These are phyloP conservation scores for Zizania palustris DNA, from an alignment of 202 grass and related monocot species.

Conservation along the genomic window DNA sequence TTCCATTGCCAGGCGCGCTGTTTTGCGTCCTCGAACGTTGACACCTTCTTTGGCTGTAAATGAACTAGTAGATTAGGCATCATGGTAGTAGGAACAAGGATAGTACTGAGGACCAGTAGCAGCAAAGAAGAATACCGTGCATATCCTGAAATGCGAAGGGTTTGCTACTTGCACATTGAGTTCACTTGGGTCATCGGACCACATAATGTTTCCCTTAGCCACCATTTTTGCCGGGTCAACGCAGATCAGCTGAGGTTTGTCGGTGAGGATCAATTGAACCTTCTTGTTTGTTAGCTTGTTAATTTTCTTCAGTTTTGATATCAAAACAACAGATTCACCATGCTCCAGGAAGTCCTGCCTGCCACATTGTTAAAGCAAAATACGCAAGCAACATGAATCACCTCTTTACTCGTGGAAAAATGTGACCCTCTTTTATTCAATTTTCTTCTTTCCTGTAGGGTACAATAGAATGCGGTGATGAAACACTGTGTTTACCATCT, in stretches of 20 bases:
- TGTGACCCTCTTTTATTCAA: conserved; percentile 19
- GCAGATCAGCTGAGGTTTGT: conserved; percentile 88
- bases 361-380: conserved; percentile 45
- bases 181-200: conserved; percentile 77
- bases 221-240: conserved; percentile 93
- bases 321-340: conserved; percentile 86
- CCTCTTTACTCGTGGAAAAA: conserved; percentile 24
- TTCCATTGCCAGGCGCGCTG: conserved; percentile 96
- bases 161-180: conserved; percentile 74
- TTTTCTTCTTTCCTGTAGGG: conserved; percentile 34
- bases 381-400: conserved; percentile 36
- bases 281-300: conserved; percentile 96
- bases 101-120: background rate
- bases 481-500: conserved; percentile 70
- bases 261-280: conserved; percentile 92
- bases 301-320: conserved; percentile 96
- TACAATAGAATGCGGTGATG: conserved; percentile 31
- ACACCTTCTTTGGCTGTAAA: conserved; percentile 88
- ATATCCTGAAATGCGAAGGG: conserved; percentile 93
- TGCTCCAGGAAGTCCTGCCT: conserved; percentile 97
- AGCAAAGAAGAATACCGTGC: conserved; percentile 59
- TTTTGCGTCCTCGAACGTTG: conserved; percentile 83
- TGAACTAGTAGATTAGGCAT: conserved; percentile 19
- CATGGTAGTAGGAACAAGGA: conserved; percentile 22
- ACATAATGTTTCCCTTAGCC: conserved; percentile 72